Percentiles rank a stretch among this genome's conserved stretches.
Conservation (phyloP, 2,329 filamentous ascomycete species). For the Hymenoscyphus linearis region DNA sequence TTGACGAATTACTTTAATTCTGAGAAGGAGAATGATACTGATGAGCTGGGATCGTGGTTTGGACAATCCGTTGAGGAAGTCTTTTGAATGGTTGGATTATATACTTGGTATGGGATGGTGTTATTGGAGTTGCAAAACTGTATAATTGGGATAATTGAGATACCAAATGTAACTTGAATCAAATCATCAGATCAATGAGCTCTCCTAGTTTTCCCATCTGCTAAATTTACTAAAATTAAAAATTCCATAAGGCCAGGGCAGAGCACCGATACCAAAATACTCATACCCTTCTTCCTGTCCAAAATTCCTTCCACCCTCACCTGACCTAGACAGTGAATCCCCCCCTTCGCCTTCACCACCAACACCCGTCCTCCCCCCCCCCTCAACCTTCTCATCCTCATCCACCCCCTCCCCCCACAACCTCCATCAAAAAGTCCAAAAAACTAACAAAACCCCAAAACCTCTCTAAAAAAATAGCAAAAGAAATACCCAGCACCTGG, state of each 20-base stretch:
- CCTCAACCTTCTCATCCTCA: no score
- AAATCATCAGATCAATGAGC: not conserved
- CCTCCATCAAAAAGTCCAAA: not conserved
- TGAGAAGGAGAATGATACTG: conserved; percentile 32
- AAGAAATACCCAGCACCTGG: not conserved
- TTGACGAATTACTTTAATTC: conserved; percentile 70
- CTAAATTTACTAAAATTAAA: no score
- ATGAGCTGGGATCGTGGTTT: conserved; percentile 77
- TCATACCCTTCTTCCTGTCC: no score
- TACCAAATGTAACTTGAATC: not conserved
- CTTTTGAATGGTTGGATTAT: conserved; percentile 21
- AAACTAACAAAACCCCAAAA: not conserved
- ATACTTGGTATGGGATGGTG: not conserved
- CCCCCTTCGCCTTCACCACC: no score
- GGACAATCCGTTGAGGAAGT: conserved; percentile 41
- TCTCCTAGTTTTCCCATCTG: not conserved
- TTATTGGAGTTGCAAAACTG: conserved; percentile 1
- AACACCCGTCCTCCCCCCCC: no score
- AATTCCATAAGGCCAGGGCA: no score
- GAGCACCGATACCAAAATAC: no score
- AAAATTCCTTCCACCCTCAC: no score
- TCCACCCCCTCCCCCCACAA: no score
- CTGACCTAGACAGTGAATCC: no score
- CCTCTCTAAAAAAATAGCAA: not conserved
- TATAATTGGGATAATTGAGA: not conserved